These are phyloP conservation scores for Alternaria ventricosa DNA, from an alignment of 2,329 filamentous ascomycete species.

Conservation along the genomic window DNA sequence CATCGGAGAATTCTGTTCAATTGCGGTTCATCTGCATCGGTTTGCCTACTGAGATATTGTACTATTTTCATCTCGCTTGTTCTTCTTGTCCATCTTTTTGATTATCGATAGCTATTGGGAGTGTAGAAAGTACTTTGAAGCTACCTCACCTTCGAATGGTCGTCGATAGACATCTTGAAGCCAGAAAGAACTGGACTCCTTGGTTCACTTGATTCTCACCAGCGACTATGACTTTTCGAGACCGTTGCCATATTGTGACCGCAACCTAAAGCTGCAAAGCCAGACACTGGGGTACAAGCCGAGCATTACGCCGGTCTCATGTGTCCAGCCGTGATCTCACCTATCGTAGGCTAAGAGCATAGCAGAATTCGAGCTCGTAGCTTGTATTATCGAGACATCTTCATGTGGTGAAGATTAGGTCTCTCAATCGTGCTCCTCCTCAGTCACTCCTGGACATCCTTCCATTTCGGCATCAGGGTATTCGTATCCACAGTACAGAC, in stretches of 20 bases:
- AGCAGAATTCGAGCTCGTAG: not conserved
- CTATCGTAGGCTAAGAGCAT: not conserved
- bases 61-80: not conserved
- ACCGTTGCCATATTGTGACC: not conserved
- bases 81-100: not conserved
- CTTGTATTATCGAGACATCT: not conserved
- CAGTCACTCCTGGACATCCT: slow-evolving; percentile 84
- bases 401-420: no score
- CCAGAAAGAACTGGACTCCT: not conserved
- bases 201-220: not conserved
- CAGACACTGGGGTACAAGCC: not conserved
- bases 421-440: slow-evolving; percentile 77
- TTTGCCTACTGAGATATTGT: not conserved
- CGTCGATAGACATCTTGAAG: not conserved
- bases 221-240: not conserved
- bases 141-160: not conserved
- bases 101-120: not conserved
- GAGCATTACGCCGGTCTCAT: not conserved
- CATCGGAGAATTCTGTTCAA: not conserved
- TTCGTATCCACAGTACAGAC: slow-evolving; percentile 92
- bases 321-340: not conserved
- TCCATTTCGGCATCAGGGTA: slow-evolving; percentile 80
- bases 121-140: not conserved
- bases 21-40: not conserved
- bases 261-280: not conserved